Percentiles rank a stretch among this genome's conserved stretches.
These are phyloP conservation scores for Penicillium coffeae DNA, from an alignment of 495 filamentous ascomycete species.

Conservation along the genomic window DNA sequence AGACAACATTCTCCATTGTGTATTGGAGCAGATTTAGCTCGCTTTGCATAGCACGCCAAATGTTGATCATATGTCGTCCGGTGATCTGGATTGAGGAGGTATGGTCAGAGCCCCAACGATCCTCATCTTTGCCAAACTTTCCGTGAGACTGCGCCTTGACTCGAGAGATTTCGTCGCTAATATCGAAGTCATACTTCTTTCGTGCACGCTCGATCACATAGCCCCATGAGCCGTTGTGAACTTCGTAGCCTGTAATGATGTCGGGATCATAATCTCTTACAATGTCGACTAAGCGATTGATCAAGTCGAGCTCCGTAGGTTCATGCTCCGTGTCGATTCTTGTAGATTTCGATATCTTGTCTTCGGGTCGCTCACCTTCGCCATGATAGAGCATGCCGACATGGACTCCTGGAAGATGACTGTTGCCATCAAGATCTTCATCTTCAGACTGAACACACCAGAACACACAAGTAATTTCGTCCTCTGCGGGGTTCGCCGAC, in stretches of 20 bases:
- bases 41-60: conserved; percentile 92
- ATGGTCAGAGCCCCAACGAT: conserved; percentile 89
- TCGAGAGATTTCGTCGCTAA: conserved; percentile 86
- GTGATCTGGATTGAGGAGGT: conserved; percentile 84
- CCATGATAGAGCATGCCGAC: conserved; percentile 53
- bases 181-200: conserved; percentile 80
- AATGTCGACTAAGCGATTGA: conserved; percentile 78
- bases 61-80: conserved; percentile 92
- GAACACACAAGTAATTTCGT: conserved; percentile 86
- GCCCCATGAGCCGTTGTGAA: conserved; percentile 90
- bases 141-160: conserved; percentile 79
- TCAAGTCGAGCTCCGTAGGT: conserved; percentile 73
- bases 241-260: conserved; percentile 92
- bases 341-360: conserved; percentile 45
- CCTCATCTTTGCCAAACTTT: conserved; percentile 77
- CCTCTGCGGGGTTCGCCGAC: conserved; percentile 81
- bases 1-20: conserved; percentile 94
- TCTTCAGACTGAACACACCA: conserved; percentile 85
- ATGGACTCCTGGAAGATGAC: conserved; percentile 47
- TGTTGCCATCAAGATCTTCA: conserved; percentile 49
- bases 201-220: conserved; percentile 89
- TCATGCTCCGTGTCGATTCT: conserved; percentile 67
- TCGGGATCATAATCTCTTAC: conserved; percentile 85
- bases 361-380: conserved; percentile 42
- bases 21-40: conserved; percentile 86